phyloP scores from a whole-genome alignment of 78 protist species.

The Dictyostelium purpureum region DNA sequence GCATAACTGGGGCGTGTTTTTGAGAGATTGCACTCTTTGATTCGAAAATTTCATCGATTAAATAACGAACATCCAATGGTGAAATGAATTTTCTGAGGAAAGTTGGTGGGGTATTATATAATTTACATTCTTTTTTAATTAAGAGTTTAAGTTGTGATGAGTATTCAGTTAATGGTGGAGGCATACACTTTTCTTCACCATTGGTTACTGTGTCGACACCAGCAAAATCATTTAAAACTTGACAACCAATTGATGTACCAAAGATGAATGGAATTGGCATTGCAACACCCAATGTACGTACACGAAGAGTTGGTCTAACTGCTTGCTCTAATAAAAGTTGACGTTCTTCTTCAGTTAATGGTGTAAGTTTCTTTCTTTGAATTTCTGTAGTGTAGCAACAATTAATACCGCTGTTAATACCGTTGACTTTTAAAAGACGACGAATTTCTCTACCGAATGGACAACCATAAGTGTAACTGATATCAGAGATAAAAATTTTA shows the following conservation, averaged over 20 bases:
- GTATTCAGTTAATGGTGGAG: conserved; percentile 54
- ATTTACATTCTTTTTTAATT: not conserved
- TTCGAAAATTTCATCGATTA: conserved; percentile 26
- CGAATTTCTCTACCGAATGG: conserved; percentile 33
- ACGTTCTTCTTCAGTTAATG: conserved; percentile 47
- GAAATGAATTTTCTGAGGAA: conserved; percentile 20
- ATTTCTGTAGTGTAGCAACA: conserved; percentile 55
- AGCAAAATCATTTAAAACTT: conserved; percentile 32
- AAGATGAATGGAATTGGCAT: conserved; percentile 73
- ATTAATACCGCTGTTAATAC: conserved; percentile 39
- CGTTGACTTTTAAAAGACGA: not conserved
- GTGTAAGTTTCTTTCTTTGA: conserved; percentile 30
- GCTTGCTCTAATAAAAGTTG: conserved; percentile 18
- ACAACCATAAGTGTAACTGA: conserved; percentile 33
- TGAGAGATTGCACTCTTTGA: not conserved
- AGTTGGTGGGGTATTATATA: conserved; percentile 27
- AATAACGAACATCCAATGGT: conserved; percentile 6
- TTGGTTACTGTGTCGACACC: conserved; percentile 26
- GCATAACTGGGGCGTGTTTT: not conserved
- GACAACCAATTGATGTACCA: conserved; percentile 37
- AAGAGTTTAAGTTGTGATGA: conserved; percentile 10
- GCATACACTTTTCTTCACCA: conserved; percentile 22
- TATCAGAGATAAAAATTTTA: conserved; percentile 28
- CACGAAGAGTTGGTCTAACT: conserved; percentile 44
- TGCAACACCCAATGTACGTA: conserved; percentile 46